Percentiles rank a stretch among this genome's conserved stretches.
phyloP scores from a whole-genome alignment of 768 basidiomycete genomes.

The Boletus bicolor region DNA sequence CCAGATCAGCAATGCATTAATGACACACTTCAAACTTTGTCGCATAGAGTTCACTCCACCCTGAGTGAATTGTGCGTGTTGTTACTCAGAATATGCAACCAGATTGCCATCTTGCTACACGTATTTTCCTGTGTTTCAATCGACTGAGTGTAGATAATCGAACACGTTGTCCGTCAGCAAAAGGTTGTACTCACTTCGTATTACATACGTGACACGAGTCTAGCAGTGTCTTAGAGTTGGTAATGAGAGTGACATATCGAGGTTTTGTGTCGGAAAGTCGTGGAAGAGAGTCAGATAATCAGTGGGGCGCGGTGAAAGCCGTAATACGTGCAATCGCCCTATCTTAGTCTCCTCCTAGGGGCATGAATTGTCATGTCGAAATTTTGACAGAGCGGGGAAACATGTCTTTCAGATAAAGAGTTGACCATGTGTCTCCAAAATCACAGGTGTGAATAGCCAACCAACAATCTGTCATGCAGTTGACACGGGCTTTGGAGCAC shows the following conservation, averaged over 20 bases:
- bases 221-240: not conserved
- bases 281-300: not conserved
- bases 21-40: not conserved
- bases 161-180: constrained; percentile 10
- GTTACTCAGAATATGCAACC: not conserved
- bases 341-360: not conserved
- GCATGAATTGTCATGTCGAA: not conserved
- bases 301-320: not conserved
- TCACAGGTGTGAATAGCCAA: not conserved
- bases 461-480: not conserved
- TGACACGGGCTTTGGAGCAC: not conserved
- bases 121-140: not conserved
- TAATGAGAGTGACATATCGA: not conserved
- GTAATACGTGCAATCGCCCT: not conserved
- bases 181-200: not conserved
- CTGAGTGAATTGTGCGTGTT: constrained; percentile 1
- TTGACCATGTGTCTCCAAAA: not conserved
- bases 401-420: not conserved
- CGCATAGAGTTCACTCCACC: not conserved
- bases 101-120: not conserved
- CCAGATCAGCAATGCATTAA: no score
- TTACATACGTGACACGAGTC: constrained; percentile 1
- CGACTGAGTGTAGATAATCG: not conserved
- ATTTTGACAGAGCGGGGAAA: not conserved
- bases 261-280: not conserved